Conservation (phyloP, 345 rosid genomes). For the Citrus australasica region DNA sequence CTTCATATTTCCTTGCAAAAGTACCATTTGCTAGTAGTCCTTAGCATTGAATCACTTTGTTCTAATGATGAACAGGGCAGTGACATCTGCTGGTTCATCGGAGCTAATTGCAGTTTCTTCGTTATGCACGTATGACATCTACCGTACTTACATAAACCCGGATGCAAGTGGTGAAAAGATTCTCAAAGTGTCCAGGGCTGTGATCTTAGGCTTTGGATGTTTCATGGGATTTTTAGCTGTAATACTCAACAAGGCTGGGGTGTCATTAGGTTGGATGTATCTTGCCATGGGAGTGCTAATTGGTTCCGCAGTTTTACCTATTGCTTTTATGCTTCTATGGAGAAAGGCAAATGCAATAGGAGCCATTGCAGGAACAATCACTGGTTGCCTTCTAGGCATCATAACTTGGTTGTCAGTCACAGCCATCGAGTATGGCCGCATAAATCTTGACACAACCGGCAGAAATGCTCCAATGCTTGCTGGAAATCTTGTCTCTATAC, state of each 20-base stretch:
- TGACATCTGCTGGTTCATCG: slow-evolving; percentile 90
- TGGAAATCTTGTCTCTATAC: slow-evolving; percentile 77
- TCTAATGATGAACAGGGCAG: slow-evolving; percentile 56
- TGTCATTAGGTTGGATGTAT: slow-evolving; percentile 97
- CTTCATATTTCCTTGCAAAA: too few species aligned
- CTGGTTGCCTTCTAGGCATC: slow-evolving; percentile 75
- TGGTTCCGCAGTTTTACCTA: slow-evolving; percentile 90
- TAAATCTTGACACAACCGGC: slow-evolving; percentile 74
- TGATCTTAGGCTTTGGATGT: slow-evolving; percentile 80
- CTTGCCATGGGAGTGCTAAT: slow-evolving; percentile 88
- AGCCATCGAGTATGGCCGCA: slow-evolving; percentile 53
- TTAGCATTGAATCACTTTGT: not conserved
- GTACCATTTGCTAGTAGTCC: not conserved
- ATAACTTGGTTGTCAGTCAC: slow-evolving; percentile 69
- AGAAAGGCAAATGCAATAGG: slow-evolving; percentile 82
- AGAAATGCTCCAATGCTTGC: slow-evolving; percentile 86
- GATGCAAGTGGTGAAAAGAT: slow-evolving; percentile 68
- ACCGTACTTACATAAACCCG: slow-evolving; percentile 86
- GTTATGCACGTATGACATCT: slow-evolving; percentile 80
- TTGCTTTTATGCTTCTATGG: slow-evolving; percentile 93
- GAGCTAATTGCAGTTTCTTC: slow-evolving; percentile 94
- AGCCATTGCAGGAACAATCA: slow-evolving; percentile 63
- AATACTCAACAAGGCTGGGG: slow-evolving; percentile 76
- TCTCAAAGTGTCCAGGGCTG: slow-evolving; percentile 64
- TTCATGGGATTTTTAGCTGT: slow-evolving; percentile 96